phyloP scores from a whole-genome alignment of 495 filamentous ascomycete species.

The Jackrogersella minutella region DNA sequence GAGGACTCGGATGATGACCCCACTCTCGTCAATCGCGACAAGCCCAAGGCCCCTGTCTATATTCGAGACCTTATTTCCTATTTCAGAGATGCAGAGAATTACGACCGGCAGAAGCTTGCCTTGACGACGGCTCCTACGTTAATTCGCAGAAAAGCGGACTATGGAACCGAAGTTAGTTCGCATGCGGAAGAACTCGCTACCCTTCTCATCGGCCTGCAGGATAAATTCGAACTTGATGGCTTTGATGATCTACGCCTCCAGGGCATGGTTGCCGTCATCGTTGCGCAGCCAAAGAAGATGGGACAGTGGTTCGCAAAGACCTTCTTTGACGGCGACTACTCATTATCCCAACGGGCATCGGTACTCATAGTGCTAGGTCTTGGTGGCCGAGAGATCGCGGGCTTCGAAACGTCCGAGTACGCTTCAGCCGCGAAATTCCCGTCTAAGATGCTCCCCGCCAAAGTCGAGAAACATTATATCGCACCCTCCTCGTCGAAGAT shows the following conservation, averaged over 20 bases:
- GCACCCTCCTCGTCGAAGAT: constrained; percentile 23
- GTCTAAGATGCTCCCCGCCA: constrained; percentile 72
- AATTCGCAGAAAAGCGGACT: constrained; percentile 86
- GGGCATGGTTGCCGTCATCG: constrained; percentile 82
- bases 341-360: constrained; percentile 79
- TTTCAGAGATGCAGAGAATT: constrained; percentile 81
- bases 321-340: constrained; percentile 93
- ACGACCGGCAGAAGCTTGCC: constrained; percentile 83
- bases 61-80: constrained; percentile 84
- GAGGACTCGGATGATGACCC: constrained; percentile 94
- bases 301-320: constrained; percentile 82
- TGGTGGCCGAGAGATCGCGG: constrained; percentile 85
- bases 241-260: constrained; percentile 82
- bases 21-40: constrained; percentile 81
- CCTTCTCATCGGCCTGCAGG: constrained; percentile 77
- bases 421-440: constrained; percentile 65
- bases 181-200: constrained; percentile 83
- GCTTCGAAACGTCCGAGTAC: constrained; percentile 71
- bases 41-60: constrained; percentile 87
- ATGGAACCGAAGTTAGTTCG: constrained; percentile 85
- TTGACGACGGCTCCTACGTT: constrained; percentile 77
- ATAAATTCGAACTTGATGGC: constrained; percentile 76
- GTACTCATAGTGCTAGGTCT: constrained; percentile 84
- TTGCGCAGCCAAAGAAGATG: constrained; percentile 78
- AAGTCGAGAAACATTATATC: constrained; percentile 60